These are phyloP conservation scores for Claviceps quebecensis DNA, from an alignment of 2,329 filamentous ascomycete species.

Conservation along the genomic window DNA sequence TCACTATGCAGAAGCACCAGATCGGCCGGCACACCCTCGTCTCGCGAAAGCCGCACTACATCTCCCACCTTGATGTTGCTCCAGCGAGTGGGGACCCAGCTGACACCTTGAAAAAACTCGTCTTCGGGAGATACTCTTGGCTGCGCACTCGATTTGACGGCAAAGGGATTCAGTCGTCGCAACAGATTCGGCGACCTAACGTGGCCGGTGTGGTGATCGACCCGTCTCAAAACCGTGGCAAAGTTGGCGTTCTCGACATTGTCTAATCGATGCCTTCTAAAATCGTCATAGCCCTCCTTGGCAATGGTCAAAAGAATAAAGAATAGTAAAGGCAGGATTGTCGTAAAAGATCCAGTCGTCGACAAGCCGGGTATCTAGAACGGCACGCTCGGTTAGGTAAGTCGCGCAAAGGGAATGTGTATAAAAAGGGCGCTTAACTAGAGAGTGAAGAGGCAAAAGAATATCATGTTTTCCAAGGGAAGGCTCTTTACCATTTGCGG, in stretches of 20 bases:
- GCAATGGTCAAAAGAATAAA: conserved; percentile 68
- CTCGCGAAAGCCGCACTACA: conserved; percentile 38
- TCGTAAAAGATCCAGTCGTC: conserved; percentile 63
- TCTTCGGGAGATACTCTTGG: conserved; percentile 29
- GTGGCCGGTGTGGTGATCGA: conserved; percentile 20
- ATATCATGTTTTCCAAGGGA: not conserved
- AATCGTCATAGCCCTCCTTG: conserved; percentile 82
- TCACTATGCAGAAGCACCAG: conserved; percentile 63
- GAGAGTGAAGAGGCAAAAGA: not conserved
- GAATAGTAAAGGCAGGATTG: conserved; percentile 58
- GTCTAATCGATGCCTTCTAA: conserved; percentile 64
- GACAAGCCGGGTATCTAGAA: conserved; percentile 50
- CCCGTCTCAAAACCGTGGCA: conserved; percentile 29
- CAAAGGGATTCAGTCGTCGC: conserved; percentile 20
- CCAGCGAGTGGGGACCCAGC: conserved; percentile 39
- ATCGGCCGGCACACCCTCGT: conserved; percentile 75
- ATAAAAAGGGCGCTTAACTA: not conserved
- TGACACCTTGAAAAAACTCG: conserved; percentile 46
- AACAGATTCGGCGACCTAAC: conserved; percentile 11
- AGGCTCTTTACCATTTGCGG: conserved; percentile 47
- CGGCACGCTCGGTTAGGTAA: not conserved
- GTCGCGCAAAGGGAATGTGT: not conserved
- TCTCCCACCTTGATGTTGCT: conserved; percentile 35
- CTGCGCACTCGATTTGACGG: conserved; percentile 15
- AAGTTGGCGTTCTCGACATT: conserved; percentile 59